A percentile compares a stretch with the other conserved stretches of the same genome.
Evolutionary conservation across 768 basidiomycete species (phyloP).

Genomic region (Leccinum longicurvipes): DNA sequence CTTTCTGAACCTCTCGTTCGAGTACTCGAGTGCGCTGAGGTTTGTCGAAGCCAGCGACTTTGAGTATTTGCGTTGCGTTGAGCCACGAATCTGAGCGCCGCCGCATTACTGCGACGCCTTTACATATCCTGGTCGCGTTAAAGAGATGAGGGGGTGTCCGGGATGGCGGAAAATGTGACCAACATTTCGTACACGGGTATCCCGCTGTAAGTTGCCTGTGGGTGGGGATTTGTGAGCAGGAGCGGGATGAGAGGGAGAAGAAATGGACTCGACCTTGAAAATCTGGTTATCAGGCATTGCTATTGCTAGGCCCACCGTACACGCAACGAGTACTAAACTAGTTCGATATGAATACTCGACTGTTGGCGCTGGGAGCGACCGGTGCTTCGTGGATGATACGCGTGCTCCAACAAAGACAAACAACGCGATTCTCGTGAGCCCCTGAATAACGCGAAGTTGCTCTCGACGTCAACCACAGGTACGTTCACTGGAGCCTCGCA

Average conservation of each 20-base stretch:
- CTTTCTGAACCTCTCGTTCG: conserved; percentile 97
- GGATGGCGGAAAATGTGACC: conserved; percentile 38
- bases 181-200: conserved; percentile 93
- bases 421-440: conserved; percentile 31
- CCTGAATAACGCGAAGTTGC: conserved; percentile 7
- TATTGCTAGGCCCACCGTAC: conserved; percentile 37
- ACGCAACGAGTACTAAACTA: conserved; percentile 7
- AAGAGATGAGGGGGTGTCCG: conserved; percentile 32
- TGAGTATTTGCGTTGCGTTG: conserved; percentile 98
- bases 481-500: conserved; percentile 1
- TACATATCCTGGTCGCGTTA: conserved; percentile 77
- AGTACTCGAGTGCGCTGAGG: conserved; percentile 96
- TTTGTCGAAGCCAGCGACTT: conserved; percentile 99
- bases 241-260: background rate
- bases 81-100: conserved; percentile 95
- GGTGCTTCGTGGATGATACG: conserved; percentile 21
- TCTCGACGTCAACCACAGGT: background rate
- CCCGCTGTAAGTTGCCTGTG: conserved; percentile 86
- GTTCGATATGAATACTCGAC: background rate
- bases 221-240: conserved; percentile 9
- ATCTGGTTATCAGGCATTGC: conserved; percentile 81
- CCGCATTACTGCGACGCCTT: conserved; percentile 96
- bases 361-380: conserved; percentile 20
- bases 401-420: conserved; percentile 41
- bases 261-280: conserved; percentile 63